A percentile compares a stretch with the other conserved stretches of the same genome.
phyloP scores from a whole-genome alignment of 176 grass and related monocot species.

The Phoenix roebelenii region DNA sequence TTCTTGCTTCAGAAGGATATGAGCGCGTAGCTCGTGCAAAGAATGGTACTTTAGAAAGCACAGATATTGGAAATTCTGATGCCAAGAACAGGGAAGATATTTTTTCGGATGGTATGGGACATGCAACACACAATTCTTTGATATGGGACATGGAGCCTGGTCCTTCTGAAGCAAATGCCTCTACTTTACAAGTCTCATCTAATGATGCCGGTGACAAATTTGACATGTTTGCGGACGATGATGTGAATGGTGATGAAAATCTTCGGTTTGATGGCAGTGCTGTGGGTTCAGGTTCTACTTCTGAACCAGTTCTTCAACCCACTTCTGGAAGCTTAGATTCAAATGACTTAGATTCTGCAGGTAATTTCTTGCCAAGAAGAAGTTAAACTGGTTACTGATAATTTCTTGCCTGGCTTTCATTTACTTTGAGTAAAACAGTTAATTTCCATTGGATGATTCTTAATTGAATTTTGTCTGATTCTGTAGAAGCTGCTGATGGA shows the following conservation, averaged over 20 bases:
- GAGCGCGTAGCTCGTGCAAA: slow-evolving; percentile 57
- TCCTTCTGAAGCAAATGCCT: slow-evolving; percentile 38
- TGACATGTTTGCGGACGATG: slow-evolving; percentile 79
- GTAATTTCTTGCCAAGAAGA: slow-evolving; percentile 3
- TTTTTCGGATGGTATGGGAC: slow-evolving; percentile 34
- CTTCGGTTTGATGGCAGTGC: slow-evolving; percentile 23
- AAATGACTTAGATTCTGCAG: not conserved
- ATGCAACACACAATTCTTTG: slow-evolving; percentile 29
- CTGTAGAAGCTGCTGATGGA: slow-evolving; percentile 56
- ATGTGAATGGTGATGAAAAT: slow-evolving; percentile 50
- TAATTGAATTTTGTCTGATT: not conserved
- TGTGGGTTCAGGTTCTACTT: slow-evolving; percentile 24
- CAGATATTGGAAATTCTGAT: slow-evolving; percentile 1
- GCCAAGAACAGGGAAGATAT: slow-evolving; percentile 22
- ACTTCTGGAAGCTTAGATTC: slow-evolving; percentile 24
- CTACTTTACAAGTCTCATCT: slow-evolving; percentile 18
- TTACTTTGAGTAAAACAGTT: not conserved
- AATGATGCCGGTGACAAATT: slow-evolving; percentile 49
- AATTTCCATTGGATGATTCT: not conserved
- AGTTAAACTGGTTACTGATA: not conserved
- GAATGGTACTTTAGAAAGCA: slow-evolving; percentile 32
- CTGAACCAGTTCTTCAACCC: slow-evolving; percentile 21
- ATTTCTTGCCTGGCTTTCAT: too few relatives aligned
- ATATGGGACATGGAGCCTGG: slow-evolving; percentile 42
- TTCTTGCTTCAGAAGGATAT: slow-evolving; percentile 61